Conservation (phyloP, 495 filamentous ascomycete species). For the Parathielavia appendiculata region DNA sequence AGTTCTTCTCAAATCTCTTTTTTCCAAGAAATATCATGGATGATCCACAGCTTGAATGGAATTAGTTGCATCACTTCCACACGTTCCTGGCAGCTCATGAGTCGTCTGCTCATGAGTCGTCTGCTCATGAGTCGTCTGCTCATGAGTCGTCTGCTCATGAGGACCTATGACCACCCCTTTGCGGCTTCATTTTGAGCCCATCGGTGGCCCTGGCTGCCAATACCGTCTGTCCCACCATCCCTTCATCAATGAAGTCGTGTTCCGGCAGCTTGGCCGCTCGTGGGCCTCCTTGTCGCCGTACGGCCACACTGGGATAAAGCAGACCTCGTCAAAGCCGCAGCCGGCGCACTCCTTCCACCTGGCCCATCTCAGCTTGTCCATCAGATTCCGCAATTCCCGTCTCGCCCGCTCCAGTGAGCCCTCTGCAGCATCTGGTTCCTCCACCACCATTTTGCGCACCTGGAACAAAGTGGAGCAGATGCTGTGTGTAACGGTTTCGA, state of each 20-base stretch:
- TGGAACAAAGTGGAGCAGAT: constrained; percentile 50
- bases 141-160: too few relatives aligned
- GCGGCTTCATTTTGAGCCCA: too few relatives aligned
- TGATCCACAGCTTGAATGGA: too few relatives aligned
- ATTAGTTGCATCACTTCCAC: too few relatives aligned
- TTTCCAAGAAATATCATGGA: neutral
- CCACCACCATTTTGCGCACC: constrained; percentile 29
- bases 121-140: too few relatives aligned
- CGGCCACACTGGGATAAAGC: constrained; percentile 64
- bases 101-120: too few relatives aligned
- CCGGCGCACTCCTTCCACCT: constrained; percentile 56
- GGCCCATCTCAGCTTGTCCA: constrained; percentile 53
- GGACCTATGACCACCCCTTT: too few relatives aligned
- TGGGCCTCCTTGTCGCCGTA: constrained; percentile 39
- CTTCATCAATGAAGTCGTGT: constrained; percentile 1
- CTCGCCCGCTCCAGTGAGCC: constrained; percentile 1
- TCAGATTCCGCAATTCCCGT: constrained; percentile 36
- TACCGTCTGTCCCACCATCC: constrained; percentile 8
- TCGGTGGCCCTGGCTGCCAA: neutral
- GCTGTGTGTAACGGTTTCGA: constrained; percentile 42
- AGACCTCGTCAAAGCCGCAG: constrained; percentile 55
- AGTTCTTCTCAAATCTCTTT: neutral
- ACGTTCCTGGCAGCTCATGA: too few relatives aligned
- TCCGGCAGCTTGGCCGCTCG: constrained; percentile 22
- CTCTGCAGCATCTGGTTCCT: constrained; percentile 16